Conservation (phyloP, 2,329 filamentous ascomycete genomes). For the Aspergillus uvarum region DNA sequence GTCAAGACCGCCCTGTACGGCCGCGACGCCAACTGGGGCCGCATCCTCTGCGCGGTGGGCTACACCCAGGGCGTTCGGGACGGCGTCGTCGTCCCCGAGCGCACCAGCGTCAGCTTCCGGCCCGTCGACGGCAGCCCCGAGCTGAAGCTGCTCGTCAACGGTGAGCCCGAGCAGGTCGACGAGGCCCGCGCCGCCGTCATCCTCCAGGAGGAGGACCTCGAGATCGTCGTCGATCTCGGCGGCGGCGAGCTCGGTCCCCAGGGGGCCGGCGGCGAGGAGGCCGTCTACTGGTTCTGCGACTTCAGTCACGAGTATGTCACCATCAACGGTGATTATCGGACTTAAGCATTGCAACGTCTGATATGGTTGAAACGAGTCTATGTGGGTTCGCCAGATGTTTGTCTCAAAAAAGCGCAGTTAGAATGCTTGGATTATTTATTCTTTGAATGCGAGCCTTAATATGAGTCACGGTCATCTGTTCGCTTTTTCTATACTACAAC, state of each 20-base stretch:
- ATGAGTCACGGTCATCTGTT: too few species aligned
- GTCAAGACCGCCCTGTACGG: constrained; percentile 98
- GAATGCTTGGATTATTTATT: too few species aligned
- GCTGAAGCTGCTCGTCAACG: constrained; percentile 59
- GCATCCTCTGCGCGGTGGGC: constrained; percentile 90
- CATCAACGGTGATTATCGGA: constrained; percentile 68
- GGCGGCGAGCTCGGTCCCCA: constrained; percentile 47
- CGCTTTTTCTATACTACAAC: too few species aligned
- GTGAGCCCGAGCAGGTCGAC: constrained; percentile 63
- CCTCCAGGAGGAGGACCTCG: constrained; percentile 61
- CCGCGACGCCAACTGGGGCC: constrained; percentile 97
- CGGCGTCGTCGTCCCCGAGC: constrained; percentile 52
- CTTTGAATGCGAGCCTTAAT: too few species aligned
- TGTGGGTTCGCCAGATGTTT: too few species aligned
- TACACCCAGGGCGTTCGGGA: constrained; percentile 60
- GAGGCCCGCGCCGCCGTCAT: constrained; percentile 60
- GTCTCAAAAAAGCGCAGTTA: too few species aligned
- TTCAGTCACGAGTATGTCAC: constrained; percentile 70
- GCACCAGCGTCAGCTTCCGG: constrained; percentile 62
- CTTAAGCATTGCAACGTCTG: constrained; percentile 36
- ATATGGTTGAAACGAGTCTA: too few species aligned
- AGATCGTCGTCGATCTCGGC: constrained; percentile 60
- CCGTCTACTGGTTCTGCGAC: constrained; percentile 65
- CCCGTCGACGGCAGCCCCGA: constrained; percentile 58
- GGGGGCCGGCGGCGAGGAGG: constrained; percentile 51